These are phyloP conservation scores for Pneumocystis wakefieldiae DNA, from an alignment of 1,139 yeast species.

Conservation along the genomic window DNA sequence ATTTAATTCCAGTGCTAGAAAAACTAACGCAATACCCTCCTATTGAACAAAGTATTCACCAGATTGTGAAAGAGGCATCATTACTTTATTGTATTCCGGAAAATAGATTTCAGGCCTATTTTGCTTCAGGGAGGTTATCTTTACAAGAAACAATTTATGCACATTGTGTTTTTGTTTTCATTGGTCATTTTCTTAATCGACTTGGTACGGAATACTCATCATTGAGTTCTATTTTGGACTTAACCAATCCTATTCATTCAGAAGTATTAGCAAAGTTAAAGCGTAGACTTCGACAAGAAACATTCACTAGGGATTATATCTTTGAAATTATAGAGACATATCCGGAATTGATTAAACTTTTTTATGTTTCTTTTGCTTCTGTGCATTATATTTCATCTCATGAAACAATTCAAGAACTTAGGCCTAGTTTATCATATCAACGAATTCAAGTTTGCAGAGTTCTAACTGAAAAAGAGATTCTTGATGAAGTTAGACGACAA, in stretches of 20 bases:
- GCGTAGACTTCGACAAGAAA: conserved; percentile 82
- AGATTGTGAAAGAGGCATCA: conserved; percentile 88
- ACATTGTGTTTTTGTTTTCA: conserved; percentile 84
- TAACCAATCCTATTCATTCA: conserved; percentile 41
- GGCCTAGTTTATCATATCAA: conserved; percentile 75
- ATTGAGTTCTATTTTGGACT: conserved; percentile 48
- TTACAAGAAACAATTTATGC: conserved; percentile 91
- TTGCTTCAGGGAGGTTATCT: conserved; percentile 64
- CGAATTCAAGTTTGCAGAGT: conserved; percentile 69
- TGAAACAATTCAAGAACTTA: conserved; percentile 34
- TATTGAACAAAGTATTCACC: conserved; percentile 64
- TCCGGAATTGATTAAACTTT: conserved; percentile 58
- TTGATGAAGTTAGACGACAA: conserved; percentile 47
- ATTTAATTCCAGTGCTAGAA: neutral
- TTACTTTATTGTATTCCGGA: conserved; percentile 82
- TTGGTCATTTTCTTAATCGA: conserved; percentile 85
- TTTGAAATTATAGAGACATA: conserved; percentile 60
- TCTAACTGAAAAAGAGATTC: conserved; percentile 60
- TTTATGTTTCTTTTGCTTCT: conserved; percentile 86
- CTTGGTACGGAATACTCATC: conserved; percentile 81
- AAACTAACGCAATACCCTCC: conserved; percentile 26
- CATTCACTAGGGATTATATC: conserved; percentile 77
- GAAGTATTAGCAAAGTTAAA: conserved; percentile 71
- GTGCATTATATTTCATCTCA: conserved; percentile 66
- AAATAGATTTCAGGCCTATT: conserved; percentile 61